Base-by-base conservation (phyloP, 225 moss, liverwort and hornwort genomes). In the Marchantia polymorpha region DNA sequence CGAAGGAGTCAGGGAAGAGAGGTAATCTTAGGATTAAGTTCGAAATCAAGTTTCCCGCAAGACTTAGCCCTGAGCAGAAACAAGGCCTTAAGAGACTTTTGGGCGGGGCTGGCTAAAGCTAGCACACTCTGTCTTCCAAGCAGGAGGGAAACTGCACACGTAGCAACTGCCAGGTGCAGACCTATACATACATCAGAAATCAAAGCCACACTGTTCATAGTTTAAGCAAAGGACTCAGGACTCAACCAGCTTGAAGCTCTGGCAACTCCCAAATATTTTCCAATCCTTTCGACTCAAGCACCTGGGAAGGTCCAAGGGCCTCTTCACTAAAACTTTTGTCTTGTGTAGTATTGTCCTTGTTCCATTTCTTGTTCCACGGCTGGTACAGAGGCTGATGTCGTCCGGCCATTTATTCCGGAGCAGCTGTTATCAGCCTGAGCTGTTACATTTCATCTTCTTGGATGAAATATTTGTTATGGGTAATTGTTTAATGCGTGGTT, bases 11-110 rank as follows among this genome's bases (percentile, higher is more conserved):
- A 17, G 97, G 97, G 25, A 92, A 86, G 79, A 91, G 87, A 87
- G 97, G 97, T 80, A 94, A 83, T 82, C 89, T 99, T 68, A 92
- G 91, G 89, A 92, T 99, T 77, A 99, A 86, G 83, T 99, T 99
- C 29, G 97, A 99, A 78, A 93, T 86, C 72, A 92, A 93, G 80
- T 99, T 99, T 67, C 97, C 97, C 29, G 52, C 87, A 60, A 94
- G 97, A 87, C 91, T 99, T 22, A 89, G 78, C 76, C 73, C 83
- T 52, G 97, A 99, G 25, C 97, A 94, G 90, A 99, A 89, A 84
- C 79, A 90, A 48, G 91, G 90, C 71, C 80, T 99, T 61, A 94
- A 94, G 93, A 93, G 90, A 88, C 86, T 92, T 74, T 58, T 96
- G 48, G 90, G 85, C 86, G 89, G 71, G 79, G 86, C 83, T 77